These are phyloP conservation scores for Leccinum arenicola DNA, from an alignment of 768 basidiomycete species.

Conservation along the genomic window DNA sequence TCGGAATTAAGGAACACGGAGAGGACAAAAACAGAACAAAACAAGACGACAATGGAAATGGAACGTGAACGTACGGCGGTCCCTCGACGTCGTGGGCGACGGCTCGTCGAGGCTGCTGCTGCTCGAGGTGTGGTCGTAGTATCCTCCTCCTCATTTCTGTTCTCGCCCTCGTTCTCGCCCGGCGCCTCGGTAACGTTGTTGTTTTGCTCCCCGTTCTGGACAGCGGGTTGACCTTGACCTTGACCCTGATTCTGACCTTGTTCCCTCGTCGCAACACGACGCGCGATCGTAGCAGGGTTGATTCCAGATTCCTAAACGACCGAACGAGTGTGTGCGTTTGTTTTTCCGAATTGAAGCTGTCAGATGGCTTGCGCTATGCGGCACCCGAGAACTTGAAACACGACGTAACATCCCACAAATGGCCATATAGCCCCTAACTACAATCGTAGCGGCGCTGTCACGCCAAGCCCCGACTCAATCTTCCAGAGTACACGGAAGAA, in stretches of 20 bases:
- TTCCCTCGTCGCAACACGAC: constrained; percentile 33
- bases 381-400: no score
- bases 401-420: no score
- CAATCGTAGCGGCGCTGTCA: no score
- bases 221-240: constrained; percentile 29
- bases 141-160: not conserved
- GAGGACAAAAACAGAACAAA: not conserved
- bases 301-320: constrained; percentile 49
- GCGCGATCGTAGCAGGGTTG: constrained; percentile 40
- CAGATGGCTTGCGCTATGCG: no score
- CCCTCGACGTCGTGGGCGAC: constrained; percentile 16
- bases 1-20: not conserved
- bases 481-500: no score
- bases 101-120: constrained; percentile 8
- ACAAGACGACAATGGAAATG: not conserved
- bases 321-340: not conserved
- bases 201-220: constrained; percentile 10
- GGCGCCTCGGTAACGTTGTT: constrained; percentile 10
- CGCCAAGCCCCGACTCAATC: no score
- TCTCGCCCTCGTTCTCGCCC: constrained; percentile 12
- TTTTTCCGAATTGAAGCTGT: no score
- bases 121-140: not conserved
- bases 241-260: constrained; percentile 23
- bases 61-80: constrained; percentile 8
- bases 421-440: no score